Conservation (phyloP, 306 rosid genomes). For the Ziziphus jujuba region DNA sequence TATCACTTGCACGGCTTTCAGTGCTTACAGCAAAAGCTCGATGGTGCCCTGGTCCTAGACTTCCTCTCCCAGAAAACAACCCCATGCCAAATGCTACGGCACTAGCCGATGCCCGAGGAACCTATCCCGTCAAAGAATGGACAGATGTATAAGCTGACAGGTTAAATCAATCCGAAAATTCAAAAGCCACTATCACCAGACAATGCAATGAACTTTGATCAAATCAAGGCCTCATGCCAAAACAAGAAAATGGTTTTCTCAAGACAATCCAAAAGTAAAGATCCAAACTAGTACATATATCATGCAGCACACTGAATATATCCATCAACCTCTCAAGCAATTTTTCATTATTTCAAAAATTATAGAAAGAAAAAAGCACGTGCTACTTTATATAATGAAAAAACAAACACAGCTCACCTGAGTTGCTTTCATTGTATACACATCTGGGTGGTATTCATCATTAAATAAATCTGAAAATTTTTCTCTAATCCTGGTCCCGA, state of each 20-base stretch:
- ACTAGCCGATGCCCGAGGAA: conserved; percentile 95
- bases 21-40: conserved; percentile 84
- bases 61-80: conserved; percentile 73
- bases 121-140: conserved; percentile 39
- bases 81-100: conserved; percentile 99
- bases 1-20: conserved; percentile 91
- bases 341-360: not conserved
- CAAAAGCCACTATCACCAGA: not conserved
- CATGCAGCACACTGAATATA: not conserved
- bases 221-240: not conserved
- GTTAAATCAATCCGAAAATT: not conserved
- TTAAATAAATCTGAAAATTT: conserved; percentile 63
- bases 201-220: not conserved
- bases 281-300: conserved; percentile 10
- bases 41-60: conserved; percentile 68
- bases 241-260: not conserved
- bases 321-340: not conserved
- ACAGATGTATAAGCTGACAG: conserved; percentile 15
- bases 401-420: conserved; percentile 48
- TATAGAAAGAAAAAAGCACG: not conserved
- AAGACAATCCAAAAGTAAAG: not conserved
- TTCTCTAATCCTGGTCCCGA: conserved; percentile 68
- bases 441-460: conserved; percentile 81
- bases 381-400: not conserved
- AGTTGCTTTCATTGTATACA: conserved; percentile 70